Base-by-base conservation (phyloP, 495 filamentous ascomycete species). In the Bacidia rubella region DNA sequence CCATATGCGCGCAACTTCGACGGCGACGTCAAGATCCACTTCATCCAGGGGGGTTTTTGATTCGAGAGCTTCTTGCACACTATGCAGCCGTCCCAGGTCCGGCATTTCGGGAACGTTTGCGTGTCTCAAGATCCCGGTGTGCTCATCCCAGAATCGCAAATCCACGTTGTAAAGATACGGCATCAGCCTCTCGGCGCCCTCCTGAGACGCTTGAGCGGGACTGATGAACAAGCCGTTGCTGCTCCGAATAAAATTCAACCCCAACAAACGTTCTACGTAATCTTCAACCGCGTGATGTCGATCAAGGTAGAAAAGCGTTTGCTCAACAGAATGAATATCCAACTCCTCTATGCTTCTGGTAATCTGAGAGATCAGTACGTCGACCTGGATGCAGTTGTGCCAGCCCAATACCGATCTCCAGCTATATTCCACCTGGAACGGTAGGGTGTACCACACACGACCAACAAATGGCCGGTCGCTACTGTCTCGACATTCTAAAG, bases 361-460 rank as follows among this genome's bases (percentile, higher is more conserved):
- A 39, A 39, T 9, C 32, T 39, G 32, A 39, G 32, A 39, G 32
- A 39, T 39, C 32, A 39, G 32, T 39, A n/a, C 32, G n/a, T 39
- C 32, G 32, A 39, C 32, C 32, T 39, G 32, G 32, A 39, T 39
- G n/a, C 32, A 39, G 32, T 39, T n/a, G 32, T 39, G 32, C 32
- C 32, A 39, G 32, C 32, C 32, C 22, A 68, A 55, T 10, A 60
- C 44, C 32, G 9, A 52, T 38, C 54, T 59, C 66, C 66, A 68
- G 17, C 48, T 45, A 1, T 3, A 23, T 7, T 50, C 60, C n/a
- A 68, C 55, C 10, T 17, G 15, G 3, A 55, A 50, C 5, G 47
- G 41, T 17, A 63, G 11, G 21, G 63, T 56, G 2, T 57, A 53
- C 27, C 61, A 56, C 32, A 39, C 32, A 39, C 32, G 32, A 39